phyloP scores from a whole-genome alignment of 345 rosid genomes.

The Sapria himalayana region DNA sequence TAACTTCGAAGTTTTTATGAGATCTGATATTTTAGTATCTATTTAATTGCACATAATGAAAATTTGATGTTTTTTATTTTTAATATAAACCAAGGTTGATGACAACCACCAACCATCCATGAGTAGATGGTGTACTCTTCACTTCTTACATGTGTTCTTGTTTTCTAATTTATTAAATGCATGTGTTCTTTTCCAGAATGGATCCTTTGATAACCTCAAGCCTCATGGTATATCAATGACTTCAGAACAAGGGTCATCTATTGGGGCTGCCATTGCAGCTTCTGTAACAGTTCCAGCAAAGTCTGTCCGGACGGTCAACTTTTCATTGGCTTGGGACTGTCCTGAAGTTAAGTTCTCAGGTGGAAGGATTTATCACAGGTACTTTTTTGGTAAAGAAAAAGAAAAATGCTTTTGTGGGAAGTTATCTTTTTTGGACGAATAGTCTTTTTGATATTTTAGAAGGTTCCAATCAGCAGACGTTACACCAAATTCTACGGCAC shows the following conservation, averaged over 20 bases:
- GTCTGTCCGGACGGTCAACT: constrained; percentile 31
- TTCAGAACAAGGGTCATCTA: constrained; percentile 60
- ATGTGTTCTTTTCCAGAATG: constrained; percentile 40
- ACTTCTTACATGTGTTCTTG: too few species aligned
- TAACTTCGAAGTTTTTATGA: too few species aligned
- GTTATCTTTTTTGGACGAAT: too few species aligned
- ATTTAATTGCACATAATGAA: too few species aligned
- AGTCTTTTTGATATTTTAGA: constrained; percentile 8
- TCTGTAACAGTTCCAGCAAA: constrained; percentile 38
- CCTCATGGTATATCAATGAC: constrained; percentile 18
- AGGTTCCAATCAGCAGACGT: constrained; percentile 26
- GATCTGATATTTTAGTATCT: too few species aligned
- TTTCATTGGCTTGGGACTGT: constrained; percentile 90
- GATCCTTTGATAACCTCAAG: constrained; percentile 40
- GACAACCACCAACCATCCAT: too few species aligned
- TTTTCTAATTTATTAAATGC: too few species aligned
- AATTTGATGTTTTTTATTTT: too few species aligned
- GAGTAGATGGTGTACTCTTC: too few species aligned
- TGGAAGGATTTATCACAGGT: constrained; percentile 66
- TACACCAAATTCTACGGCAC: constrained; percentile 68
- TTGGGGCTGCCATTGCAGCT: constrained; percentile 88
- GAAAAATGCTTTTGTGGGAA: too few species aligned
- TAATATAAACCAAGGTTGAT: too few species aligned
- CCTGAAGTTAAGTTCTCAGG: constrained; percentile 47
- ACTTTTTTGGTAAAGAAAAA: not conserved